Conservation (phyloP, 2,329 filamentous ascomycete species). For the Tothia fuscella region DNA sequence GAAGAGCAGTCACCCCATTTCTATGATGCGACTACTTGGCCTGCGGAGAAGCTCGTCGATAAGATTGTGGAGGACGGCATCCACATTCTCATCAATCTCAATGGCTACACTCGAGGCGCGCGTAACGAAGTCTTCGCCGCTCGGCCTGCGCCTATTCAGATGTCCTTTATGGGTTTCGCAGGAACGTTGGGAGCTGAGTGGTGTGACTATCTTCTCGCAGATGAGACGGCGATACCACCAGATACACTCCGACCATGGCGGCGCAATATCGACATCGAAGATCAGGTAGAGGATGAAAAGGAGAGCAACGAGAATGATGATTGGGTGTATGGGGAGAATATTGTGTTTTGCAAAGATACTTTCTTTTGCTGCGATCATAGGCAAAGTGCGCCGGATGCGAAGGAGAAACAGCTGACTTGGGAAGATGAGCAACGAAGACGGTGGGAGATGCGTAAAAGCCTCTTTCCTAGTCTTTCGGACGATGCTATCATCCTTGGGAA, state of each 20-base stretch:
- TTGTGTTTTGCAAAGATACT: conserved; percentile 85
- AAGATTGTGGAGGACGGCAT: conserved; percentile 83
- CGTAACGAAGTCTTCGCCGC: conserved; percentile 96
- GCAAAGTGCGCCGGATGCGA: conserved; percentile 68
- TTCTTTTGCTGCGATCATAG: conserved; percentile 98
- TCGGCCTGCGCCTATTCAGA: conserved; percentile 86
- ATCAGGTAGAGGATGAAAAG: conserved; percentile 50
- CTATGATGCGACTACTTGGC: conserved; percentile 76
- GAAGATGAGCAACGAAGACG: conserved; percentile 67
- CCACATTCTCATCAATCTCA: conserved; percentile 93
- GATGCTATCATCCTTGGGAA: conserved; percentile 88
- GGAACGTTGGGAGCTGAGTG: conserved; percentile 93
- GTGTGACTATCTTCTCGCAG: conserved; percentile 94
- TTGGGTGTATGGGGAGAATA: conserved; percentile 96
- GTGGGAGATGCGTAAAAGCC: conserved; percentile 85
- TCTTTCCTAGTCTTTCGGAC: conserved; percentile 75
- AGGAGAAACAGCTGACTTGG: conserved; percentile 57
- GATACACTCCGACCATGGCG: conserved; percentile 71
- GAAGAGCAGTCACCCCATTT: conserved; percentile 88
- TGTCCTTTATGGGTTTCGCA: conserved; percentile 99
- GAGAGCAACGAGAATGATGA: conserved; percentile 57
- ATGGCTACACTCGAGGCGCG: conserved; percentile 93
- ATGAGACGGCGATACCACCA: conserved; percentile 72
- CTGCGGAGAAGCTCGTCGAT: conserved; percentile 68
- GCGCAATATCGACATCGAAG: conserved; percentile 60